Percentiles rank a stretch among this genome's conserved stretches.
Conservation (phyloP, 306 rosid genomes). For the Dryas drummondii region DNA sequence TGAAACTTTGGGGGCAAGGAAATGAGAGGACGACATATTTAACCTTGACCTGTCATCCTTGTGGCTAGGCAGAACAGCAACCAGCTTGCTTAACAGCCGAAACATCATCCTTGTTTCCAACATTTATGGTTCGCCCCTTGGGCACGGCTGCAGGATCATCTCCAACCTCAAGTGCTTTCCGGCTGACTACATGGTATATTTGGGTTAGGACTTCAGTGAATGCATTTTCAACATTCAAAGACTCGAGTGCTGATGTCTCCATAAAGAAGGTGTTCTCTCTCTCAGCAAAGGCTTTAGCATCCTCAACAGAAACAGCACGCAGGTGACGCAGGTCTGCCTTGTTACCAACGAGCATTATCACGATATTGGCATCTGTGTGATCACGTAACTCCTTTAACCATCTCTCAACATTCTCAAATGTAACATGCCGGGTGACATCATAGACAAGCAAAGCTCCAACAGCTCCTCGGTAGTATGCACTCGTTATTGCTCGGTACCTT, state of each 20-base stretch:
- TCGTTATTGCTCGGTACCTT: conserved; percentile 63
- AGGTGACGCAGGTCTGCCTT: conserved; percentile 54
- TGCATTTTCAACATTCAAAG: conserved; percentile 55
- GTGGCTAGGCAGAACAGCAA: conserved; percentile 50
- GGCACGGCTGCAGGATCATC: conserved; percentile 53
- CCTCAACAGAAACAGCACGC: conserved; percentile 54
- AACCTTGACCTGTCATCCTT: neutral
- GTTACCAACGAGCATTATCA: conserved; percentile 58
- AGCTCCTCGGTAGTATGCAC: conserved; percentile 61
- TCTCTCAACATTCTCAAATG: conserved; percentile 63
- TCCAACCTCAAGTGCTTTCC: conserved; percentile 53
- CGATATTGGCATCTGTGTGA: conserved; percentile 59
- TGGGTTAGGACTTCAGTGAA: conserved; percentile 57
- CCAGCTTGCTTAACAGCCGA: conserved; percentile 52
- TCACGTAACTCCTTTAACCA: conserved; percentile 63
- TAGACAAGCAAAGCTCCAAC: conserved; percentile 60
- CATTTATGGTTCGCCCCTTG: conserved; percentile 49
- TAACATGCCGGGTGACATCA: conserved; percentile 50
- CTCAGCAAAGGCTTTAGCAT: conserved; percentile 53
- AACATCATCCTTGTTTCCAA: conserved; percentile 59
- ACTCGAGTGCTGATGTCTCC: conserved; percentile 64
- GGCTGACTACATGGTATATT: conserved; percentile 45
- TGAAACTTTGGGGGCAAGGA: conserved; percentile 2
- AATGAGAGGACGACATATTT: neutral
- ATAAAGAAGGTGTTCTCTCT: conserved; percentile 48